Base-by-base conservation (phyloP, 192 early-diverging fungal species). In the Podila verticillata region DNA sequence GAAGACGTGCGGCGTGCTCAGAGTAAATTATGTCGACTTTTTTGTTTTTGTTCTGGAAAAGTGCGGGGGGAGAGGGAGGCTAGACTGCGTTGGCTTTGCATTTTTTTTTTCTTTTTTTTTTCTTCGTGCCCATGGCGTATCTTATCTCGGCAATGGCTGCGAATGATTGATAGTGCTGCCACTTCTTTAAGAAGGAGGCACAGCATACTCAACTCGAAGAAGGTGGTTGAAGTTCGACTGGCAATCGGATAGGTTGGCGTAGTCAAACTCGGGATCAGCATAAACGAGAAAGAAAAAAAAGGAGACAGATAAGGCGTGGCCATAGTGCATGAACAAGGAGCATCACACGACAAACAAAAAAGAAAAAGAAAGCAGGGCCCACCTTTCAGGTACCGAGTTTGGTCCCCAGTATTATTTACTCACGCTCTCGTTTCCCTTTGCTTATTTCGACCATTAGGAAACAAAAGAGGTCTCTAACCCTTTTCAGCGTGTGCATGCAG, bases 401-500 rank as follows among this genome's bases (percentile, higher is more conserved):
- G 51, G 20, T 26, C 0, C 51, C 2, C 51, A n/a, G 20, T 54
- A 24, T 54, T 54, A 24, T 57, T 57, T 31, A 4, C 31, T 48
- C 26, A 28, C 26, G 3, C 24, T 32, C 34, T 49, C 22, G 8
- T 24, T 32, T n/a, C n/a, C n/a, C 10, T 49, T 39, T 51, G n/a
- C 63, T 6, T 22, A 24, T 39, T n/a, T 32, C 51, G 63, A 30
- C 34, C 17, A 24, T 24, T 75, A 89, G 87, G 86, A 89, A 70
- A 80, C 82, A 65, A 85, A 75, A 58, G 57, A 58, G 30, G 81
- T 78, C 32, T 85, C 80, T 7, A 86, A 89, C 48, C 81, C 86
- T 32, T 87, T 84, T 49, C 74, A 84, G 44, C 78, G 86, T 39
- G 84, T 89, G 35, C 86, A 87, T 51, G 83, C 86, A 24, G 79